phyloP scores from a whole-genome alignment of 1,284 basidiomycete genomes.

The Exobasidium cylindrosporum region DNA sequence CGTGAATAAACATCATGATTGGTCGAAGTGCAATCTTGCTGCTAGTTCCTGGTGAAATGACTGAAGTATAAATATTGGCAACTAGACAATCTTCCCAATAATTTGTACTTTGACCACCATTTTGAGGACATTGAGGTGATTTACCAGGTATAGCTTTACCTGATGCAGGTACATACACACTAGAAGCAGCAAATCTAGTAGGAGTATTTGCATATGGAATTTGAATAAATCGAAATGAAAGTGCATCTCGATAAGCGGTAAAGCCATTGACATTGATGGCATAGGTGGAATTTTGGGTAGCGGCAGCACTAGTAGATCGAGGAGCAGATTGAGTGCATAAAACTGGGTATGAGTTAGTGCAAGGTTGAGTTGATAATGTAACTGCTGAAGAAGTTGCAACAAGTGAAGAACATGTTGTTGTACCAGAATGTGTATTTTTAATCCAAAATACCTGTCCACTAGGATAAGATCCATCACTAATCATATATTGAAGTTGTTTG shows the following conservation, averaged over 20 bases:
- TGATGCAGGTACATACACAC: background rate
- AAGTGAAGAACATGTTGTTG: background rate
- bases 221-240: constrained; percentile 12
- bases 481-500: constrained; percentile 10
- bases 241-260: constrained; percentile 10
- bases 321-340: constrained; percentile 15
- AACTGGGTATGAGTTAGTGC: background rate
- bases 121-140: constrained; percentile 14
- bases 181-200: constrained; percentile 11
- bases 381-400: background rate
- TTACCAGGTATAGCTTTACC: background rate
- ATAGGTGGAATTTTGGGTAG: constrained; percentile 4
- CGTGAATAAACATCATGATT: constrained; percentile 61
- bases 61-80: constrained; percentile 63
- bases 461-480: constrained; percentile 3
- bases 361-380: background rate
- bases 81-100: constrained; percentile 60
- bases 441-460: constrained; percentile 11
- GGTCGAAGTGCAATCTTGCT: constrained; percentile 58
- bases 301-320: background rate
- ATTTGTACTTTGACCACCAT: background rate
- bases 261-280: background rate
- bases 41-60: constrained; percentile 49
- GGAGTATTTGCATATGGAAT: constrained; percentile 14
- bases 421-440: background rate